phyloP scores from a whole-genome alignment of 2,329 filamentous ascomycete species.

The Pseudophaeomoniella oleicola region DNA sequence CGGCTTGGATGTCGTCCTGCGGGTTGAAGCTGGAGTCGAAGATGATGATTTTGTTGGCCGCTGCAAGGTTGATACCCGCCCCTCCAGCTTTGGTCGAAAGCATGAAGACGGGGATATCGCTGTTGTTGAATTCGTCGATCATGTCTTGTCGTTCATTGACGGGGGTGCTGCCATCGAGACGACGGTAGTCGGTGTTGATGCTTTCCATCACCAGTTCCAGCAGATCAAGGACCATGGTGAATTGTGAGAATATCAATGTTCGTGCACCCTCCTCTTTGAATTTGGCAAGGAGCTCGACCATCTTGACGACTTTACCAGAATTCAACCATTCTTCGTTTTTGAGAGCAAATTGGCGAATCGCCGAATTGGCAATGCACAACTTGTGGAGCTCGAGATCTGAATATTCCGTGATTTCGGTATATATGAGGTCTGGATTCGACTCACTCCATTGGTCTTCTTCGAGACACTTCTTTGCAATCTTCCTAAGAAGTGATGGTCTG shows the following conservation, averaged over 20 bases:
- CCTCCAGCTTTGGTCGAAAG: constrained; percentile 88
- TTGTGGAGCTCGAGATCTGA: constrained; percentile 49
- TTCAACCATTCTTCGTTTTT: constrained; percentile 52
- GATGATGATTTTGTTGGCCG: constrained; percentile 93
- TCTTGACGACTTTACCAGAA: constrained; percentile 72
- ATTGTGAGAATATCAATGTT: constrained; percentile 83
- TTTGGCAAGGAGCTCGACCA: constrained; percentile 56
- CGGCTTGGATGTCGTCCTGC: constrained; percentile 94
- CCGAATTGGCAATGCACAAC: constrained; percentile 38
- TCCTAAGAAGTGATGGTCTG: constrained; percentile 55
- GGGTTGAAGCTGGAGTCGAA: constrained; percentile 97
- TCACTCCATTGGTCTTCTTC: constrained; percentile 45
- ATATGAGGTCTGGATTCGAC: constrained; percentile 36
- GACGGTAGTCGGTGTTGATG: constrained; percentile 59
- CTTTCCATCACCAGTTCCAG: constrained; percentile 67
- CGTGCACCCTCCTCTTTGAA: constrained; percentile 75
- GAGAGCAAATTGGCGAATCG: constrained; percentile 41
- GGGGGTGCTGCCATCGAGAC: constrained; percentile 73
- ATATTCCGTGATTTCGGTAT: constrained; percentile 38
- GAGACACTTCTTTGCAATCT: constrained; percentile 66
- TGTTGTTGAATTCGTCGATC: constrained; percentile 67
- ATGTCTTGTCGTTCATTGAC: constrained; percentile 74
- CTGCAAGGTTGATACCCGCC: constrained; percentile 91
- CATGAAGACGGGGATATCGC: constrained; percentile 74
- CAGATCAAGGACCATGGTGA: constrained; percentile 82